These are phyloP conservation scores for Apium graveolens DNA, from an alignment of 129 eudicot species.

Conservation along the genomic window DNA sequence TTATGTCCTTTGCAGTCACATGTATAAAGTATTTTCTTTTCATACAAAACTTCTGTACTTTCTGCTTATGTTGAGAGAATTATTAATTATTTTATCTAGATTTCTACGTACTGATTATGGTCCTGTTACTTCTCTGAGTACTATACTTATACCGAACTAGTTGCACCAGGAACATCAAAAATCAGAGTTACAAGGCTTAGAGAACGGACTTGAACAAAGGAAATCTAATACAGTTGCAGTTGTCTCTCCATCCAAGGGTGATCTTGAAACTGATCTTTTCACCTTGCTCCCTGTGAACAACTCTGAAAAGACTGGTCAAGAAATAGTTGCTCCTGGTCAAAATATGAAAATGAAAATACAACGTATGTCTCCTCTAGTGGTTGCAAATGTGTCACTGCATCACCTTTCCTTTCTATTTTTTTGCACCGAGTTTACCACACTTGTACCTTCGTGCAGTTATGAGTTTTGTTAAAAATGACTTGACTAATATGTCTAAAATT, in stretches of 20 bases:
- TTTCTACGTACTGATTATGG: neutral
- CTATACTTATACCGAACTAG: conserved; percentile 4
- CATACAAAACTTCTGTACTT: no score
- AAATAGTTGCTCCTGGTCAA: conserved; percentile 11
- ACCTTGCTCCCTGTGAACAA: conserved; percentile 25
- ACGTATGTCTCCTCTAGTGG: conserved; percentile 22
- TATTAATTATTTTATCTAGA: neutral
- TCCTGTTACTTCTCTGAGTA: conserved; percentile 7
- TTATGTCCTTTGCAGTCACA: neutral
- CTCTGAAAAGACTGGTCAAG: conserved; percentile 13
- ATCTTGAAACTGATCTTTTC: conserved; percentile 45
- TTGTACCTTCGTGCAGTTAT: neutral
- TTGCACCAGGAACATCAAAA: conserved; percentile 24
- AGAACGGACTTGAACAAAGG: conserved; percentile 12
- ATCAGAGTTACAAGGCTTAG: conserved; percentile 2
- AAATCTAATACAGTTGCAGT: conserved; percentile 16
- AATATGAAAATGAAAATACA: conserved; percentile 26
- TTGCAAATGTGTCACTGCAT: neutral
- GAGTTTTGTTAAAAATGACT: neutral
- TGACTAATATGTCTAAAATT: neutral
- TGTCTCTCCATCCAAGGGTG: conserved; percentile 26
- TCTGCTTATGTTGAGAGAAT: neutral
- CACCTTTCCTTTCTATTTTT: neutral
- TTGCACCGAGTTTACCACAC: neutral
- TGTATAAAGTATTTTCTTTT: neutral